Conservation (phyloP, 2,329 filamentous ascomycete species). For the Sporothrix sp. region DNA sequence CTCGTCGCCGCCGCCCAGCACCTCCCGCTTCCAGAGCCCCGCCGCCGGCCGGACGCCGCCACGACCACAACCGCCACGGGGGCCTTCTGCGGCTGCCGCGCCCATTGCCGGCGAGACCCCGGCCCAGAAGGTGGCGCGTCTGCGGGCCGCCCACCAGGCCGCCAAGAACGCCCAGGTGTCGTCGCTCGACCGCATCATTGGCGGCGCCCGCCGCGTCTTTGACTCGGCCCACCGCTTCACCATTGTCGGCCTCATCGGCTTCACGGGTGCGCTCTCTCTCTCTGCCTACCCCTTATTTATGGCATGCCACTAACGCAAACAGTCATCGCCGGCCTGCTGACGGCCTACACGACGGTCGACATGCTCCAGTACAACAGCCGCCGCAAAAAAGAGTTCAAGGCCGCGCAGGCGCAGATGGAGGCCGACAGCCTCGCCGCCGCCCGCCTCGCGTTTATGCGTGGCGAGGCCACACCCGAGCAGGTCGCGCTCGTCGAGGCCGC, state of each 20-base stretch:
- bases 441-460: conserved; percentile 51
- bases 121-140: conserved; percentile 57
- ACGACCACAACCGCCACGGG: not conserved
- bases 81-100: conserved; percentile 7
- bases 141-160: conserved; percentile 59
- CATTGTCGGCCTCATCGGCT: conserved; percentile 43
- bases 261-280: conserved; percentile 38
- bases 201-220: conserved; percentile 39
- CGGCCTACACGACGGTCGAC: conserved; percentile 50
- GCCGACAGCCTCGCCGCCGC: conserved; percentile 47
- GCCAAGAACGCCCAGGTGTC: conserved; percentile 51
- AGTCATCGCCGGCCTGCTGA: conserved; percentile 47
- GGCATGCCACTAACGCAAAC: not conserved
- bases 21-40: conserved; percentile 17
- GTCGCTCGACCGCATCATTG: conserved; percentile 40
- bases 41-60: not conserved
- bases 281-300: not conserved
- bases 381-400: conserved; percentile 49
- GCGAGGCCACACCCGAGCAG: conserved; percentile 47
- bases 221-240: conserved; percentile 48
- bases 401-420: conserved; percentile 43
- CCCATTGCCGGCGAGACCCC: conserved; percentile 45
- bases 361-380: conserved; percentile 53
- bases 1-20: no score
- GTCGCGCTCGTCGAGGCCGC: conserved; percentile 47